Evolutionary conservation across 805 yeast species (phyloP), one percentile per base, ranked within the genome.

Genomic region (Schwanniomyces pseudopolymorphus): DNA sequence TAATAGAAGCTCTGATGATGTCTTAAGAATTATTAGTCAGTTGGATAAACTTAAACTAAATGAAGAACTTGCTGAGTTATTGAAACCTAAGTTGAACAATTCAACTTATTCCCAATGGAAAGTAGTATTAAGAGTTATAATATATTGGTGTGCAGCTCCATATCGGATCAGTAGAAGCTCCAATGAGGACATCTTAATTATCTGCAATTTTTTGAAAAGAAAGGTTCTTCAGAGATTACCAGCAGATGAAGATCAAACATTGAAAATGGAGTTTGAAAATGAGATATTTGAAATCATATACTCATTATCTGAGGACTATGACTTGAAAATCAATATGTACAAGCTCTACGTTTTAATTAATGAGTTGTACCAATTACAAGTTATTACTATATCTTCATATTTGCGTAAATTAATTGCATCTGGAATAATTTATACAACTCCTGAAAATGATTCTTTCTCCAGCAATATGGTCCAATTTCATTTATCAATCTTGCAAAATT

Each of bases 391-490:
- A 13, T 81, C 86, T 1, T 77, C 86, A 1, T 92, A 92, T 57
- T 72, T 91, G 47, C 72, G 97, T 56, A 81, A 84, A 54, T 69
- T 91, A 31, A 90, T 92, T 39, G 89, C 97, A 8, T 83, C 94
- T 0, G 99, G 97, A 4, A 73, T 89, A 0, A 79, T 91, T 39
- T 89, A 87, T 63, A 63, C 81, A 10, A 67, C 73, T 3, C 74
- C 79, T 6, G 78, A 56, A 25, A 50, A 51, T 8, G 55, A 57
- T 2, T 42, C 45, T 43, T 10, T 39, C 20, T 31, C 45, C 11
- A 44, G 43, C 41, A 49, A 52, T 3, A 60, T 55, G 41, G 55
- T 67, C 4, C 52, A 58, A 5, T 75, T 75, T 37, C 96, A 79
- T 59, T 69, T 85, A 19, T 54, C 70, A 9, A 72, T 87, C 7